Evolutionary conservation across 2,329 filamentous ascomycete genomes (phyloP).

Genomic region (Coleophoma eucalyptorum): DNA sequence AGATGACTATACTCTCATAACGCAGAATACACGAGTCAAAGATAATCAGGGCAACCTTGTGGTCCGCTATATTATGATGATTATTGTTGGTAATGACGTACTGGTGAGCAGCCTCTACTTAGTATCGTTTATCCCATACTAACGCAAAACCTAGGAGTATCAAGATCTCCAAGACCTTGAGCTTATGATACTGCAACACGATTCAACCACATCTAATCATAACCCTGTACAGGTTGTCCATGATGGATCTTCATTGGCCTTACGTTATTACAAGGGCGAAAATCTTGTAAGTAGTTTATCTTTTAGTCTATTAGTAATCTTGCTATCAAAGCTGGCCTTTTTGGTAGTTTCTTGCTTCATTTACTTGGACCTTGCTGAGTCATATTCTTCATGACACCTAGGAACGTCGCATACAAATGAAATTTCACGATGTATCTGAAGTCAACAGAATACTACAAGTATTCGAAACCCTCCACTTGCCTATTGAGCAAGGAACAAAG

Average conservation of each 20-base stretch:
- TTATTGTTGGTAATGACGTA: constrained; percentile 34
- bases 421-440: too few relatives aligned
- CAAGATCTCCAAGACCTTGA: constrained; percentile 23
- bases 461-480: too few relatives aligned
- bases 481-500: too few relatives aligned
- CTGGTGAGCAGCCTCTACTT: constrained; percentile 31
- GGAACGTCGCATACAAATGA: too few relatives aligned
- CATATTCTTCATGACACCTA: too few relatives aligned
- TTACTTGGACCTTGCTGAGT: too few relatives aligned
- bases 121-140: not conserved
- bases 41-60: constrained; percentile 14
- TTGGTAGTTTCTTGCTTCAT: too few relatives aligned
- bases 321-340: not conserved
- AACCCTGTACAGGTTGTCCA: constrained; percentile 24
- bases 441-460: too few relatives aligned
- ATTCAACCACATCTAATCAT: constrained; percentile 14
- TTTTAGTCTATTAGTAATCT: not conserved
- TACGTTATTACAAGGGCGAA: constrained; percentile 26
- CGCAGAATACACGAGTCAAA: constrained; percentile 15
- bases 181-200: constrained; percentile 9
- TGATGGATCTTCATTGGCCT: constrained; percentile 25
- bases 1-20: constrained; percentile 21
- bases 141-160: constrained; percentile 18
- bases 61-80: constrained; percentile 27
- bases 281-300: constrained; percentile 16